Conservation (phyloP, 352 stramenopile species). For the Phytophthora chlamydospora region DNA sequence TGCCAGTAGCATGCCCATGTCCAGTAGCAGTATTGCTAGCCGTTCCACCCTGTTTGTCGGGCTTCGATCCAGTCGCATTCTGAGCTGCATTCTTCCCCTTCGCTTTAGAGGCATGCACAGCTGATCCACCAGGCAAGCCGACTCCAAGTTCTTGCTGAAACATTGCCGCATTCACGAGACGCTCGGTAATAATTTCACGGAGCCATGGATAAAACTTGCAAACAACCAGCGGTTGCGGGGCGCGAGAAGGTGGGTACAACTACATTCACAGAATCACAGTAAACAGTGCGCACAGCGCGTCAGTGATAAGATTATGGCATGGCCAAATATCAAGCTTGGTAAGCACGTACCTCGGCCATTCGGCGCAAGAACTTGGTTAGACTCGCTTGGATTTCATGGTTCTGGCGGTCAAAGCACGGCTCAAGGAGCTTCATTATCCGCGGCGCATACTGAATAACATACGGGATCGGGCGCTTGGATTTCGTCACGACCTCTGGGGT, state of each 20-base stretch:
- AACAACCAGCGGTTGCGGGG: conserved; percentile 71
- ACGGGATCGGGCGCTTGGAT: conserved; percentile 77
- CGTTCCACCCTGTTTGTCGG: conserved; percentile 32
- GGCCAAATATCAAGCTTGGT: background rate
- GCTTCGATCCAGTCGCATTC: conserved; percentile 28
- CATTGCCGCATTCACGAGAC: conserved; percentile 67
- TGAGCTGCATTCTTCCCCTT: conserved; percentile 48
- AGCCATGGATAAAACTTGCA: conserved; percentile 92
- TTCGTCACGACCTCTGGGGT: conserved; percentile 74
- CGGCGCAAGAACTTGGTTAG: conserved; percentile 73
- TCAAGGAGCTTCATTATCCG: conserved; percentile 91
- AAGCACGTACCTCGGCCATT: conserved; percentile 68
- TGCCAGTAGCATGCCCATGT: conserved; percentile 25
- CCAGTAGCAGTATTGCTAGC: conserved; percentile 12
- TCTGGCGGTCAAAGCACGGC: conserved; percentile 88
- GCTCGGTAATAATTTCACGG: conserved; percentile 84
- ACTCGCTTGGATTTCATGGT: conserved; percentile 75
- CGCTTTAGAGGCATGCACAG: conserved; percentile 33
- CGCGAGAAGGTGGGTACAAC: conserved; percentile 77
- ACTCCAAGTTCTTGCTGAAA: conserved; percentile 62
- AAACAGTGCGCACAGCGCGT: background rate
- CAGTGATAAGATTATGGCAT: background rate
- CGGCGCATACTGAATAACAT: conserved; percentile 88
- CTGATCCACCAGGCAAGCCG: conserved; percentile 11
- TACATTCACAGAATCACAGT: conserved; percentile 32